Percentiles rank a stretch among this genome's conserved stretches.
phyloP scores from a whole-genome alignment of 495 filamentous ascomycete species.

The Penicillium crystallinum region DNA sequence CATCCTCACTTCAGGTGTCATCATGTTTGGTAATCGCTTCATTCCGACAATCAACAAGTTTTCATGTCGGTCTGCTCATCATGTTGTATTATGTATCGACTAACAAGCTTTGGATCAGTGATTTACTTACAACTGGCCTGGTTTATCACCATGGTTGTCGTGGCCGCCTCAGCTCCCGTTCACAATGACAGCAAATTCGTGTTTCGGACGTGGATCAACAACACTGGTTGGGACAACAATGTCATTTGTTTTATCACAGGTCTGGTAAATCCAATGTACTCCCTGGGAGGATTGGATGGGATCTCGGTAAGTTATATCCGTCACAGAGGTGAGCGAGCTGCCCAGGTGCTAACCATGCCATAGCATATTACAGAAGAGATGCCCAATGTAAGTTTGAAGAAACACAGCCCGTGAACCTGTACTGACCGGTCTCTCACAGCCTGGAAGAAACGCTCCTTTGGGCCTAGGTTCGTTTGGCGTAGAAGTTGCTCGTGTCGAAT shows the following conservation, averaged over 20 bases:
- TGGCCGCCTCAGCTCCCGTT: conserved; percentile 47
- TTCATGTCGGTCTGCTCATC: conserved; percentile 17
- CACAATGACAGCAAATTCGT: conserved; percentile 59
- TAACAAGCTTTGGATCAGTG: conserved; percentile 21
- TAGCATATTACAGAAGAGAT: conserved; percentile 77
- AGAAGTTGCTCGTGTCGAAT: neutral
- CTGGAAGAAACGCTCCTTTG: conserved; percentile 28
- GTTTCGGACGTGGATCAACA: conserved; percentile 60
- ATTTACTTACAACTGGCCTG: conserved; percentile 62
- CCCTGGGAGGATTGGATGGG: conserved; percentile 66
- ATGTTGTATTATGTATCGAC: neutral
- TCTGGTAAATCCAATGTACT: conserved; percentile 72
- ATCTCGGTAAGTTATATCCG: conserved; percentile 28
- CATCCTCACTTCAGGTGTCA: conserved; percentile 22
- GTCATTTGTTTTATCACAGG: conserved; percentile 73
- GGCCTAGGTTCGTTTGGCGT: conserved; percentile 19
- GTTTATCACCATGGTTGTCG: conserved; percentile 63
- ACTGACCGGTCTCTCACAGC: conserved; percentile 11
- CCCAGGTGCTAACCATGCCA: neutral
- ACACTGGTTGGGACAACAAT: conserved; percentile 60
- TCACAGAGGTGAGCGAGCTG: neutral
- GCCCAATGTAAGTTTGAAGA: conserved; percentile 46
- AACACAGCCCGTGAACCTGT: conserved; percentile 6
- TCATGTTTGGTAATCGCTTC: conserved; percentile 36
- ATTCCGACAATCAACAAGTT: conserved; percentile 36